Conservation (phyloP, 768 basidiomycete genomes). For the Trametes maxima region DNA sequence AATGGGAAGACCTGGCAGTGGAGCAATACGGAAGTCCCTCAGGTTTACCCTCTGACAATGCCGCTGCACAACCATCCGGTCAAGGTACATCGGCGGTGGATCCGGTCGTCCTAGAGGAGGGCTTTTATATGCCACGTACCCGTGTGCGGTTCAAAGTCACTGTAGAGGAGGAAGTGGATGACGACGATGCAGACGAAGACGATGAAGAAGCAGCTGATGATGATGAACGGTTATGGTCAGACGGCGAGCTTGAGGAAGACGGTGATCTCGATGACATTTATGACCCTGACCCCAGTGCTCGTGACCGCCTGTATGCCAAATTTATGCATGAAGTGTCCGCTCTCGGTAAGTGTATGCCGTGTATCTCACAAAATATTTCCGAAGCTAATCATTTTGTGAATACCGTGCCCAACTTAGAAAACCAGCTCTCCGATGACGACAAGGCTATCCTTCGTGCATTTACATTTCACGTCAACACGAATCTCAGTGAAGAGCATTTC, state of each 20-base stretch:
- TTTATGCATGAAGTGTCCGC: neutral
- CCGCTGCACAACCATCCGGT: neutral
- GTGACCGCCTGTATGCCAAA: neutral
- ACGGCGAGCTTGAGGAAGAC: neutral
- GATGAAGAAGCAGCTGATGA: neutral
- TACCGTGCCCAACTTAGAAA: neutral
- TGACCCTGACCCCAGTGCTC: neutral
- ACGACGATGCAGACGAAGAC: neutral
- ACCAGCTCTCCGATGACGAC: neutral
- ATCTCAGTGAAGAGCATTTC: too few species aligned
- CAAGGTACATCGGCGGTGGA: neutral
- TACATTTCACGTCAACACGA: too few species aligned
- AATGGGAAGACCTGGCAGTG: too few species aligned
- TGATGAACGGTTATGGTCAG: neutral
- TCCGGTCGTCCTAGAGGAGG: neutral
- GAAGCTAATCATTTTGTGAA: neutral
- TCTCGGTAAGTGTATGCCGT: neutral
- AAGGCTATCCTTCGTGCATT: neutral
- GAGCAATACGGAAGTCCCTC: too few species aligned
- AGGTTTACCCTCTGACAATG: neutral
- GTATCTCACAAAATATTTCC: neutral
- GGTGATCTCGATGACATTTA: neutral
- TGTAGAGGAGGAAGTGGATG: neutral
- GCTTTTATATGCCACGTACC: neutral
- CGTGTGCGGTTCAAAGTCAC: neutral